phyloP scores from a whole-genome alignment of 768 basidiomycete genomes.

The Pleurotus tuoliensis region DNA sequence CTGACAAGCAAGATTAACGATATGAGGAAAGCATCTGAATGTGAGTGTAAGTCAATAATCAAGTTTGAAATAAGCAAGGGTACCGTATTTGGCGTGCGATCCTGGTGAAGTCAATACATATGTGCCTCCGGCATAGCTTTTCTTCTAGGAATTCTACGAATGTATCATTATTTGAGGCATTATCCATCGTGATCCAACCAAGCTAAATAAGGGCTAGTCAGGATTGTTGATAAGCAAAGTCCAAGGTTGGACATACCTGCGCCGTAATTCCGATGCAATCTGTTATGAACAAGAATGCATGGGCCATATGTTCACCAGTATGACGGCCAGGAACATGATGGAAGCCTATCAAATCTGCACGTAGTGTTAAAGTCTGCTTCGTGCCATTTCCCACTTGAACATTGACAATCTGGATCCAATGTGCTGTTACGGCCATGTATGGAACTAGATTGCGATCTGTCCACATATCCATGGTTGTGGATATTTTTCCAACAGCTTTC shows the following conservation, averaged over 20 bases:
- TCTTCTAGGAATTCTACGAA: constrained; percentile 20
- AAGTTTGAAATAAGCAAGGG: constrained; percentile 3
- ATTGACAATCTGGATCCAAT: constrained; percentile 28
- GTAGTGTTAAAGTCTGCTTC: constrained; percentile 21
- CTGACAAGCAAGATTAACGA: constrained; percentile 29
- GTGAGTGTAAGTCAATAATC: background rate
- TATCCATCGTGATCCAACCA: constrained; percentile 33
- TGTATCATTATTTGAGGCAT: constrained; percentile 30
- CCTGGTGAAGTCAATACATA: constrained; percentile 19
- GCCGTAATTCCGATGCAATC: constrained; percentile 21
- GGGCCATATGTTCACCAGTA: constrained; percentile 30
- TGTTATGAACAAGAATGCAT: constrained; percentile 26
- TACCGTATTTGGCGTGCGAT: constrained; percentile 21
- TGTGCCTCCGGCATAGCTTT: constrained; percentile 11
- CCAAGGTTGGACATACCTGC: constrained; percentile 17
- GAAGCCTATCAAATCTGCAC: constrained; percentile 33
- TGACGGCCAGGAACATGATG: constrained; percentile 30
- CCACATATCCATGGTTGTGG: constrained; percentile 34
- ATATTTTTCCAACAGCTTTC: constrained; percentile 24
- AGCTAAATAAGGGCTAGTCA: constrained; percentile 18
- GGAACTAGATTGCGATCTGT: constrained; percentile 27
- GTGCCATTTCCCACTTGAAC: constrained; percentile 17
- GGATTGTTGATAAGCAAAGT: too few relatives aligned
- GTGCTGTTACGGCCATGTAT: constrained; percentile 40
- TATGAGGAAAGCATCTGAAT: constrained; percentile 27